A percentile compares a stretch with the other conserved stretches of the same genome.
Evolutionary conservation across 352 stramenopile genomes (phyloP).

Genomic region (Phytopythium vexans): DNA sequence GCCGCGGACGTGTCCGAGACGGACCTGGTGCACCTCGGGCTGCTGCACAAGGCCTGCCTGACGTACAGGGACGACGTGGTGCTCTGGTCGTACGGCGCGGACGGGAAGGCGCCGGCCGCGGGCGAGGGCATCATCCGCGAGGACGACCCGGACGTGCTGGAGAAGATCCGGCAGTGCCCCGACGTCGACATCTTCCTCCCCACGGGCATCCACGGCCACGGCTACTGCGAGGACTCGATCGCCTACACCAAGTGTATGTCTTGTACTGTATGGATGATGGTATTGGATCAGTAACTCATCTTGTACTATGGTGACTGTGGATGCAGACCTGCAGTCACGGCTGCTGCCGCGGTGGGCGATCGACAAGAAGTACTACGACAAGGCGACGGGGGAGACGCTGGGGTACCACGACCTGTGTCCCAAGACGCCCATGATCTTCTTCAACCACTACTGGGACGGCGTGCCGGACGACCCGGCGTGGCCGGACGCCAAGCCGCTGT

Average conservation of each 20-base stretch:
- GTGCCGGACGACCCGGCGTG: slow-evolving; percentile 25
- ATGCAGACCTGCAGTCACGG: slow-evolving; percentile 36
- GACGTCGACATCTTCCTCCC: slow-evolving; percentile 70
- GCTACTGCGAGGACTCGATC: slow-evolving; percentile 68
- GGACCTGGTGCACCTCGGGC: slow-evolving; percentile 46
- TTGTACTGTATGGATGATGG: slow-evolving; percentile 8
- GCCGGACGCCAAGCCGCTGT: slow-evolving; percentile 29
- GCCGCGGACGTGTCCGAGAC: slow-evolving; percentile 21
- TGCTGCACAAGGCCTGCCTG: slow-evolving; percentile 49
- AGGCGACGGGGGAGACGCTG: slow-evolving; percentile 26
- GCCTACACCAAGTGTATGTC: slow-evolving; percentile 58
- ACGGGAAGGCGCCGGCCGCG: slow-evolving; percentile 1
- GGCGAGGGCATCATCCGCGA: background rate
- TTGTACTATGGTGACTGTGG: slow-evolving; percentile 8
- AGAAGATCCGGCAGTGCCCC: slow-evolving; percentile 39
- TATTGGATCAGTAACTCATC: slow-evolving; percentile 5
- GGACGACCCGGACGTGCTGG: slow-evolving; percentile 17
- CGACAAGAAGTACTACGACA: slow-evolving; percentile 36
- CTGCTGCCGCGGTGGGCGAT: slow-evolving; percentile 46
- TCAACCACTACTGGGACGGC: slow-evolving; percentile 52
- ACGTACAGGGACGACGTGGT: slow-evolving; percentile 39
- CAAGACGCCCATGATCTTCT: slow-evolving; percentile 36
- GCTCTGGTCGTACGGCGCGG: slow-evolving; percentile 35
- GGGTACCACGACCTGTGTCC: slow-evolving; percentile 55
- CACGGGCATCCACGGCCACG: slow-evolving; percentile 33